Conservation (phyloP, 2,329 filamentous ascomycete species). For the Rhinocladiella similis region DNA sequence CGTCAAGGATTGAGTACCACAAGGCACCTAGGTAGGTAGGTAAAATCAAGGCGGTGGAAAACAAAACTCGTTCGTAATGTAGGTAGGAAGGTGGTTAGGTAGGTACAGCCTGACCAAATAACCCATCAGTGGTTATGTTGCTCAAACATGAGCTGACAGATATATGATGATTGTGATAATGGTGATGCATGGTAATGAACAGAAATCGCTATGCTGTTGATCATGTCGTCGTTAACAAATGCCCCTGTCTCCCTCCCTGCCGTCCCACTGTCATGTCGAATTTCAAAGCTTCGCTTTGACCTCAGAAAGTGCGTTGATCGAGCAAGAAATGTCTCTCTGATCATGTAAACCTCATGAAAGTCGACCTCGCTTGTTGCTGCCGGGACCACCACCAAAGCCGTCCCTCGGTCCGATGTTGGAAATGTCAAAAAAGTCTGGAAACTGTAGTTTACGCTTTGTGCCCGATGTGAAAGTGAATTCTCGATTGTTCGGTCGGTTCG, state of each 20-base stretch:
- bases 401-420: constrained; percentile 45
- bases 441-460: constrained; percentile 49
- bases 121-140: neutral
- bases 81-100: neutral
- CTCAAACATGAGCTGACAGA: constrained; percentile 6
- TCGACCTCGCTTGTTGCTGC: constrained; percentile 45
- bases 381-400: constrained; percentile 29
- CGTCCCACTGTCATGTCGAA: neutral
- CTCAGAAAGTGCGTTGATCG: neutral
- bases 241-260: neutral
- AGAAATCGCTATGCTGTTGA: constrained; percentile 24
- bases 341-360: constrained; percentile 33
- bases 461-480: constrained; percentile 42
- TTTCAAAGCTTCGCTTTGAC: neutral
- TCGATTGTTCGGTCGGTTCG: constrained; percentile 39
- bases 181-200: constrained; percentile 9
- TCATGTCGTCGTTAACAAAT: constrained; percentile 23
- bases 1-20: neutral
- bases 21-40: too few relatives aligned
- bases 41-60: neutral
- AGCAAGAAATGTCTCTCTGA: neutral
- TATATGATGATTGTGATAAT: constrained; percentile 2
- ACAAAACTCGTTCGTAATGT: neutral
- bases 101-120: neutral
- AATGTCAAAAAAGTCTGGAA: constrained; percentile 52